These are phyloP conservation scores for Aspergillus diversus DNA, from an alignment of 495 filamentous ascomycete genomes.

Conservation along the genomic window DNA sequence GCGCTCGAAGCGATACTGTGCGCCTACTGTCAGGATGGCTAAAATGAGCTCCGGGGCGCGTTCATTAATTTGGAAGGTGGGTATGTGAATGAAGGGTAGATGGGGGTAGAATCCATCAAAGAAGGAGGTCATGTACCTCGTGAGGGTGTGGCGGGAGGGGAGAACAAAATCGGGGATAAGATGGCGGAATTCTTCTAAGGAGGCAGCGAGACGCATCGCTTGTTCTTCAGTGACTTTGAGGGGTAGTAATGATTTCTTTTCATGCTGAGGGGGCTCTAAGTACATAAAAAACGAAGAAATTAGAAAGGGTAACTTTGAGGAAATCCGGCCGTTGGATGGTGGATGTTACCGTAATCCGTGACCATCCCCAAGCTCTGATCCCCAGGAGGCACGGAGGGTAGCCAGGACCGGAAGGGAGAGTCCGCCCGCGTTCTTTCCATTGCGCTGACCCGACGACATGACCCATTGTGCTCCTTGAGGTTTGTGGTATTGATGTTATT, in stretches of 20 bases:
- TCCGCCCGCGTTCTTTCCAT: constrained; percentile 39
- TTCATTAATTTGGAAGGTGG: constrained; percentile 11
- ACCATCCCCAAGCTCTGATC: constrained; percentile 42
- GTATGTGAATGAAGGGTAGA: constrained; percentile 19
- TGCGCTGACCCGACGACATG: constrained; percentile 22
- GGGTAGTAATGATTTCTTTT: constrained; percentile 27
- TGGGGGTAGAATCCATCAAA: constrained; percentile 18
- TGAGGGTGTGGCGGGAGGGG: constrained; percentile 44
- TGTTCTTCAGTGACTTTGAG: constrained; percentile 44
- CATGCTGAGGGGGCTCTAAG: constrained; percentile 37
- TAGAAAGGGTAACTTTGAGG: not conserved
- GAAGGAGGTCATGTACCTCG: constrained; percentile 35
- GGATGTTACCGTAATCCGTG: constrained; percentile 38
- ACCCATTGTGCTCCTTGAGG: constrained; percentile 28
- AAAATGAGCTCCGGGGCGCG: constrained; percentile 13
- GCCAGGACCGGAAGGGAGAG: constrained; percentile 46
- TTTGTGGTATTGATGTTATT: constrained; percentile 6
- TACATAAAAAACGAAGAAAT: constrained; percentile 2
- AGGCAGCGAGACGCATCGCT: constrained; percentile 38
- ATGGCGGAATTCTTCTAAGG: constrained; percentile 42
- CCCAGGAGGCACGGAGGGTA: constrained; percentile 41
- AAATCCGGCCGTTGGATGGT: constrained; percentile 1
- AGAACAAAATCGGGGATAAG: constrained; percentile 43
- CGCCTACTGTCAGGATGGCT: constrained; percentile 9
- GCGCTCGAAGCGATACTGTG: constrained; percentile 27